phyloP scores from a whole-genome alignment of 305 asterid species.

The Fraxinus sp. region DNA sequence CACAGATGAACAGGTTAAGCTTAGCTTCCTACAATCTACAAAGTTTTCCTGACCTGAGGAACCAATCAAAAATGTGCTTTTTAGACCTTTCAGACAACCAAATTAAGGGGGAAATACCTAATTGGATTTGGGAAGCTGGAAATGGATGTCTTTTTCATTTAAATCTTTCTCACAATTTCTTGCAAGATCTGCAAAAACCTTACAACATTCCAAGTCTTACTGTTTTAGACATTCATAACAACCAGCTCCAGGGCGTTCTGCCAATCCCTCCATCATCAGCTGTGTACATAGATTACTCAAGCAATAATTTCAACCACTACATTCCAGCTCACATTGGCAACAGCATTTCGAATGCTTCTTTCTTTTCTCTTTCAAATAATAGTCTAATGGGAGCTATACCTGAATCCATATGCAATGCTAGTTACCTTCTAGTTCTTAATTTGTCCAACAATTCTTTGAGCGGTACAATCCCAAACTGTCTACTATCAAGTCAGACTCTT shows the following conservation, averaged over 20 bases:
- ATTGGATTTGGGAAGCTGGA: slow-evolving; percentile 34
- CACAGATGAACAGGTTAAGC: slow-evolving; percentile 40
- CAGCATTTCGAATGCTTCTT: slow-evolving; percentile 8
- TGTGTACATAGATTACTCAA: slow-evolving; percentile 59
- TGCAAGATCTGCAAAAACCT: slow-evolving; percentile 53
- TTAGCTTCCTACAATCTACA: slow-evolving; percentile 61
- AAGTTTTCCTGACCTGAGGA: slow-evolving; percentile 41
- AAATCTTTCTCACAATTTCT: slow-evolving; percentile 51
- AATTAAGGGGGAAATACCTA: slow-evolving; percentile 38
- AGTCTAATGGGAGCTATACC: slow-evolving; percentile 48
- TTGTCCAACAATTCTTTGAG: slow-evolving; percentile 38
- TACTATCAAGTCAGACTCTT: slow-evolving; percentile 19
- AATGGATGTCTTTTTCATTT: slow-evolving; percentile 21
- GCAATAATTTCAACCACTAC: slow-evolving; percentile 38
- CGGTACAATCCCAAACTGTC: slow-evolving; percentile 33
- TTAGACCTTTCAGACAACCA: slow-evolving; percentile 58
- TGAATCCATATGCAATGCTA: slow-evolving; percentile 44
- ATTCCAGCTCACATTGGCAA: slow-evolving; percentile 46
- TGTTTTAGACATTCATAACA: slow-evolving; percentile 54
- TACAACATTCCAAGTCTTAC: slow-evolving; percentile 23
- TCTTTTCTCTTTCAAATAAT: slow-evolving; percentile 53
- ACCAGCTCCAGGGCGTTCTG: slow-evolving; percentile 45
- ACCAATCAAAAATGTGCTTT: slow-evolving; percentile 42
- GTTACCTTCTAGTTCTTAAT: slow-evolving; percentile 54
- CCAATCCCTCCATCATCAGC: slow-evolving; percentile 48